These are phyloP conservation scores for Margaritispora aquatica DNA, from an alignment of 495 filamentous ascomycete species.

Conservation along the genomic window DNA sequence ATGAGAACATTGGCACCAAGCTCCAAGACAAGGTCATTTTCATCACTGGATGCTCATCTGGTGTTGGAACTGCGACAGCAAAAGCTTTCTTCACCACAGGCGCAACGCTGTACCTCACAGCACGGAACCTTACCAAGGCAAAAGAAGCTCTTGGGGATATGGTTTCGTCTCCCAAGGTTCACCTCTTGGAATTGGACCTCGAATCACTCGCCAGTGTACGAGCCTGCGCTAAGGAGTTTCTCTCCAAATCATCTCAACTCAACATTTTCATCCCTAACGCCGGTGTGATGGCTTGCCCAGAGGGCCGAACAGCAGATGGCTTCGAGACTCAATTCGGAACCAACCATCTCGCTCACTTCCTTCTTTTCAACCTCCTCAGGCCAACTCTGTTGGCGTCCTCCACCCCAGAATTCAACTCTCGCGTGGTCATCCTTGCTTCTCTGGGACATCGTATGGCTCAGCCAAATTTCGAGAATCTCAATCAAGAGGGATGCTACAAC, in stretches of 20 bases:
- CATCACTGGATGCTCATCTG: constrained; percentile 43
- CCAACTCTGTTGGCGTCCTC: constrained; percentile 50
- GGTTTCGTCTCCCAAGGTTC: constrained; percentile 15
- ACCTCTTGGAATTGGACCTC: constrained; percentile 32
- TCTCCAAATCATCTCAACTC: constrained; percentile 21
- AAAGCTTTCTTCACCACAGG: constrained; percentile 40
- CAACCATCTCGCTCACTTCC: constrained; percentile 64
- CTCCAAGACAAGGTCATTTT: constrained; percentile 41
- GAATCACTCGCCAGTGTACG: constrained; percentile 25
- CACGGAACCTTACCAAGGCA: constrained; percentile 34
- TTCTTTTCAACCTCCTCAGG: constrained; percentile 57
- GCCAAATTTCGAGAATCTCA: constrained; percentile 40
- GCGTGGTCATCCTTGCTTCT: constrained; percentile 33
- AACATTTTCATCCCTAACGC: constrained; percentile 56
- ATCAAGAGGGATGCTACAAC: constrained; percentile 26
- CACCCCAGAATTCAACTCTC: constrained; percentile 25
- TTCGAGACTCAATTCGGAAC: constrained; percentile 65
- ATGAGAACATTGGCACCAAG: constrained; percentile 36
- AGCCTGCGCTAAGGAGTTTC: constrained; percentile 7
- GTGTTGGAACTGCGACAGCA: constrained; percentile 46
- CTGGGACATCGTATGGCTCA: constrained; percentile 34
- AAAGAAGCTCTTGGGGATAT: constrained; percentile 26
- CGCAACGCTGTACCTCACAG: constrained; percentile 38
- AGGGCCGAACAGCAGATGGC: constrained; percentile 46
- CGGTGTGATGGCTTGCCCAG: constrained; percentile 47